A percentile compares a stretch with the other conserved stretches of the same genome.
Evolutionary conservation across 768 basidiomycete species (phyloP).

Genomic region (Tubosaeta brunneosetosa): DNA sequence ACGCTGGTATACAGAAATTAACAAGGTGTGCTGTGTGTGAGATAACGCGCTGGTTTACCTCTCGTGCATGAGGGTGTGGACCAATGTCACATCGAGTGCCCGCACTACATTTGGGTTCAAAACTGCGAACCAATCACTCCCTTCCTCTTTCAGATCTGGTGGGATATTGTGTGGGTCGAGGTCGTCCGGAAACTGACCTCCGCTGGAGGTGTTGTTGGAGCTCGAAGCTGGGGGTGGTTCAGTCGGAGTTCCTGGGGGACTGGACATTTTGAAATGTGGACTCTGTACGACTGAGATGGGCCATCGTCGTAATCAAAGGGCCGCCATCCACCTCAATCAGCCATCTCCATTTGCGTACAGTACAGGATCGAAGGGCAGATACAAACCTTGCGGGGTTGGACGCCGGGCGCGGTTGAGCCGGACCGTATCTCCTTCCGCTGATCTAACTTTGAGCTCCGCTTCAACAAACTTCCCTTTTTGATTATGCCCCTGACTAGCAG

Average conservation of each 20-base stretch:
- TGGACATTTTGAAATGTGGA: slow-evolving; percentile 54
- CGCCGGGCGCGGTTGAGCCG: slow-evolving; percentile 16
- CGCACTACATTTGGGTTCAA: slow-evolving; percentile 81
- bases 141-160: slow-evolving; percentile 50
- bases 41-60: slow-evolving; percentile 46
- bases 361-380: background rate
- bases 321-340: slow-evolving; percentile 19
- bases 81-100: slow-evolving; percentile 69
- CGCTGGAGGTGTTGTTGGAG: slow-evolving; percentile 24
- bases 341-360: background rate
- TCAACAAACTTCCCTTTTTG: slow-evolving; percentile 10
- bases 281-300: slow-evolving; percentile 22
- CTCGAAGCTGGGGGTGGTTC: slow-evolving; percentile 23
- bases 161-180: slow-evolving; percentile 32
- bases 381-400: slow-evolving; percentile 24
- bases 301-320: slow-evolving; percentile 16
- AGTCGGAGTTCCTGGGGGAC: slow-evolving; percentile 29
- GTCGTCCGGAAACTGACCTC: slow-evolving; percentile 31
- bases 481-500: slow-evolving; percentile 3
- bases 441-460: slow-evolving; percentile 25
- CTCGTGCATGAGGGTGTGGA: slow-evolving; percentile 88
- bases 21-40: background rate
- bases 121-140: slow-evolving; percentile 83
- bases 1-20: slow-evolving; percentile 42
- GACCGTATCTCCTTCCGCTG: slow-evolving; percentile 7